A percentile compares a stretch with the other conserved stretches of the same genome.
phyloP scores from a whole-genome alignment of 805 yeast species.

The Myxozyma mucilagina region DNA sequence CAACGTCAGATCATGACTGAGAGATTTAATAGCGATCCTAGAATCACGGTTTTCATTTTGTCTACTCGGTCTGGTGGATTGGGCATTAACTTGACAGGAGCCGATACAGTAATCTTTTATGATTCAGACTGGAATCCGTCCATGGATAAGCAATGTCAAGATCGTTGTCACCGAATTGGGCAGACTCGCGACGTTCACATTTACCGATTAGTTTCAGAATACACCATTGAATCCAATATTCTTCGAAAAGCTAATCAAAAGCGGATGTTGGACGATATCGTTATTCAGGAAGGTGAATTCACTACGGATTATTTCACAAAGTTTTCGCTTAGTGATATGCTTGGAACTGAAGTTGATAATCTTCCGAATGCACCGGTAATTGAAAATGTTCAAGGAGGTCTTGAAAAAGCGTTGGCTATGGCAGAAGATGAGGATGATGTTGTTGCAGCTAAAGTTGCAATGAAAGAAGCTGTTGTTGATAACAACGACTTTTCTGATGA shows the following conservation, averaged over 20 bases:
- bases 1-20: conserved; percentile 95
- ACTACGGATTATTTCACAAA: conserved; percentile 94
- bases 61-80: conserved; percentile 98
- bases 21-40: conserved; percentile 80
- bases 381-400: conserved; percentile 31
- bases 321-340: conserved; percentile 78
- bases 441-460: conserved; percentile 83
- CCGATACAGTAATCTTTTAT: conserved; percentile 96
- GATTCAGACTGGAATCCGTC: conserved; percentile 99
- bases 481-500: conserved; percentile 65
- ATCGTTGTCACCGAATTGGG: conserved; percentile 98
- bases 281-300: conserved; percentile 96
- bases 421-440: conserved; percentile 85
- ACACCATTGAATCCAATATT: conserved; percentile 93
- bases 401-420: conserved; percentile 71
- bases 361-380: conserved; percentile 31
- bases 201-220: conserved; percentile 92
- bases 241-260: conserved; percentile 80
- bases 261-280: conserved; percentile 72
- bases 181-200: conserved; percentile 98
- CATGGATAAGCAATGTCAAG: conserved; percentile 99
- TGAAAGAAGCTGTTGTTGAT: conserved; percentile 82
- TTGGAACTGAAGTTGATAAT: conserved; percentile 49
- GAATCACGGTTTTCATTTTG: conserved; percentile 68
- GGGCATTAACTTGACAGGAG: conserved; percentile 97